phyloP scores from a whole-genome alignment of 2,329 filamentous ascomycete genomes.

The Aspergillus fumigatiaffinis region DNA sequence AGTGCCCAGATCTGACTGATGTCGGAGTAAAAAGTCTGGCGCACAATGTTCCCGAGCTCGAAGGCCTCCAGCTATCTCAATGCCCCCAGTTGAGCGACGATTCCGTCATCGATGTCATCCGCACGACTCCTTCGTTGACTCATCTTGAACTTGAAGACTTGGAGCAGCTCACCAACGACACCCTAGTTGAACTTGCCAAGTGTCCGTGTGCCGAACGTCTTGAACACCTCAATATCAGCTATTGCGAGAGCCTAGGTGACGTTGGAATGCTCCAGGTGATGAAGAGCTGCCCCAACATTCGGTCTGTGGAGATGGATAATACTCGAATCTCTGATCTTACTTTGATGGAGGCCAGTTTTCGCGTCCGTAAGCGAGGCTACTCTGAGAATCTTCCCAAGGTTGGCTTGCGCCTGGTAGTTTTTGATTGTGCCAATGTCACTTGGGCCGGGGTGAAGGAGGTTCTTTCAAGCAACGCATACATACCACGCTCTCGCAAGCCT shows the following conservation, averaged over 20 bases:
- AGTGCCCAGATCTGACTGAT: conserved; percentile 71
- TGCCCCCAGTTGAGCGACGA: conserved; percentile 71
- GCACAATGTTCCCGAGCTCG: conserved; percentile 70
- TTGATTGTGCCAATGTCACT: conserved; percentile 87
- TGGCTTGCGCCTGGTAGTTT: conserved; percentile 74
- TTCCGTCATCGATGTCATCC: conserved; percentile 67
- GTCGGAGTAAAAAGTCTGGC: conserved; percentile 67
- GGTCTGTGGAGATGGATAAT: conserved; percentile 83
- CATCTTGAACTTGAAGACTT: conserved; percentile 90
- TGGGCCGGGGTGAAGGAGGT: conserved; percentile 90
- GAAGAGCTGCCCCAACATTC: conserved; percentile 66
- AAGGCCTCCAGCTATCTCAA: conserved; percentile 78
- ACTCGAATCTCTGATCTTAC: conserved; percentile 84
- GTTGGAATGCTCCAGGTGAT: conserved; percentile 77
- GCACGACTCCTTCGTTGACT: conserved; percentile 70
- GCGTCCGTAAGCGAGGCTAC: conserved; percentile 64
- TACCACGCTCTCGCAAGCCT: conserved; percentile 50
- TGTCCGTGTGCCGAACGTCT: conserved; percentile 69
- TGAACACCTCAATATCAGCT: conserved; percentile 80
- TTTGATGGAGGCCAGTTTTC: conserved; percentile 77
- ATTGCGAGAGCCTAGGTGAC: conserved; percentile 83
- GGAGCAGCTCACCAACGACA: conserved; percentile 67
- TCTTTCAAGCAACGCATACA: conserved; percentile 76
- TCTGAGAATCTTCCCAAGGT: conserved; percentile 49
- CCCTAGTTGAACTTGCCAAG: conserved; percentile 70